Conservation (phyloP, 2,329 filamentous ascomycete species). For the Ustilaginoidea virens region DNA sequence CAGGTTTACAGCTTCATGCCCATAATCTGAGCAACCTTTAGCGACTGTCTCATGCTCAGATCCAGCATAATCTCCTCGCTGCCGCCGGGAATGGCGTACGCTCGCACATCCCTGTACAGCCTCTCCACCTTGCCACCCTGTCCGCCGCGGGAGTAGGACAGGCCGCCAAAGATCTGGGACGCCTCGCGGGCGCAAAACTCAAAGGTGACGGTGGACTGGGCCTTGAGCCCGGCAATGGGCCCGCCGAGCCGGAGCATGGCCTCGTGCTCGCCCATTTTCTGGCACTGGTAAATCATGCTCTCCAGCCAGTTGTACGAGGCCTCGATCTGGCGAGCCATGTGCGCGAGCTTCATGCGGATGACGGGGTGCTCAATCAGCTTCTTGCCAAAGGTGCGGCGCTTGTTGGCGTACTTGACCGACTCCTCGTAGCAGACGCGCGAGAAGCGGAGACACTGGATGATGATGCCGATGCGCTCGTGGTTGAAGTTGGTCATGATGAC, state of each 20-base stretch:
- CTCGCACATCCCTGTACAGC: constrained; percentile 85
- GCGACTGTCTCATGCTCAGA: constrained; percentile 77
- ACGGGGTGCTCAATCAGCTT: constrained; percentile 93
- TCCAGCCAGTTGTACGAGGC: constrained; percentile 96
- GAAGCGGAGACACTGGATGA: constrained; percentile 94
- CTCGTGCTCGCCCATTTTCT: constrained; percentile 85
- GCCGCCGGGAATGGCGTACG: constrained; percentile 91
- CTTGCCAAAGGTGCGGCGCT: constrained; percentile 93
- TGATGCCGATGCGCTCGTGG: constrained; percentile 96
- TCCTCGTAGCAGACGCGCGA: constrained; percentile 95
- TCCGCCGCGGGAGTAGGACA: constrained; percentile 83
- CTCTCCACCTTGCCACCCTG: constrained; percentile 94
- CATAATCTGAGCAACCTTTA: constrained; percentile 77
- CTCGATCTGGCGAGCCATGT: constrained; percentile 97
- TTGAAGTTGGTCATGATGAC: constrained; percentile 99
- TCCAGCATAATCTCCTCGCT: constrained; percentile 99
- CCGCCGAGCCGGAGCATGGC: constrained; percentile 93
- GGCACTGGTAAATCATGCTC: constrained; percentile 83
- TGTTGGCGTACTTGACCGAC: constrained; percentile 90
- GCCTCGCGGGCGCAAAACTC: constrained; percentile 97
- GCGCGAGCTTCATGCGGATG: constrained; percentile 91
- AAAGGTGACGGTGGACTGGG: constrained; percentile 84
- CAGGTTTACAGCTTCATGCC: constrained; percentile 94
- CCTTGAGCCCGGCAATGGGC: constrained; percentile 86
- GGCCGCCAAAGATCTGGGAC: constrained; percentile 89